Evolutionary conservation across 2,329 filamentous ascomycete genomes (phyloP), one percentile per base, ranked within the genome.

Genomic region (Nannizzia gypsea): DNA sequence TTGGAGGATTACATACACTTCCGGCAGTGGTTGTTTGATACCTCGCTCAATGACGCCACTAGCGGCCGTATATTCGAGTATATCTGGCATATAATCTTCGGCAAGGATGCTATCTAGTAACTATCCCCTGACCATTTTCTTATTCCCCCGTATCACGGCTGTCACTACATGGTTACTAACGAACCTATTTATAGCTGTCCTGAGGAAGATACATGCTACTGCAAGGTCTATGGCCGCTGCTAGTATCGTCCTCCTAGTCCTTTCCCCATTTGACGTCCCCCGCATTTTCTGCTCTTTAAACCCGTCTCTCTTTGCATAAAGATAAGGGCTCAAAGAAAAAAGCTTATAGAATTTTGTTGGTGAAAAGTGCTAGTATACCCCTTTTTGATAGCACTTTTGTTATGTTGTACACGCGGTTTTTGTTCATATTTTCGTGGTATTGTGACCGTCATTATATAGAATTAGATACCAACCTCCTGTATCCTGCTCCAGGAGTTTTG

Each of bases 1-100:
- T 67, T 69, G 58, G 72, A 72, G 11, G 78, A 80, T 60, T 85
- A 84, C 63, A 64, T 77, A 6, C 73, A 73, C 11, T 80, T 77
- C 65, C 73, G 81, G 13, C 68, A 80, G 48, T 85, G 82, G 83
- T 61, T 85, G 50, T 61, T 81, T 11, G 70, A 73, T n/a, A 82
- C 81, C 15, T 68, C 73, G 5, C 66, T 82, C 28, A 73, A 74
- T 3, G 80, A 83, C 65, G 73, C 74, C 17, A 67, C 80, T 36
- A 81, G 76, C 46, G 82, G 81, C 2, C 71, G 81, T 20, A 76
- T 84, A 2, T 74, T 83, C 63, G 82, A 85, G 66, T 84, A 83
- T 64, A 70, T 81, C 17, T 85, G 82, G 82, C 82, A 85, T 66
- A 77, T 80, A 72, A 71, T 74, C 69, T 77, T 70, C 58, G 68